Evolutionary conservation across 345 rosid genomes (phyloP), one percentile per base, ranked within the genome.

Genomic region (Dimocarpus longan): DNA sequence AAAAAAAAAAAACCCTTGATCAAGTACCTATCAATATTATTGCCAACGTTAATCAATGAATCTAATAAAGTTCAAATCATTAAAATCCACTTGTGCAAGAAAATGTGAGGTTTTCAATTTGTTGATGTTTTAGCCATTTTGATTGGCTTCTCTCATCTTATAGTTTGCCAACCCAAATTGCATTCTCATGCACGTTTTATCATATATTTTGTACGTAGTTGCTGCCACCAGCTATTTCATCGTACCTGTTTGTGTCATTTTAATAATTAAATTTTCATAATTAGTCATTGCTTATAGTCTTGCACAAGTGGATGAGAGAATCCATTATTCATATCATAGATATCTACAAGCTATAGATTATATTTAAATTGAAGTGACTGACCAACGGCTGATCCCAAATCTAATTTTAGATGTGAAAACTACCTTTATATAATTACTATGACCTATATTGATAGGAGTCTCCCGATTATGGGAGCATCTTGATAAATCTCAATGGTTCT

Each of bases 11-110:
- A 32, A 26, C 0, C 28, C 28, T 32, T 32, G 37, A 32, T 32
- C 3, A 32, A 32, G 37, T 32, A 32, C 1, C 3, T 32, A 32
- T 32, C 37, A 50, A 3, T 4, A 26, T 12, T 32, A 32, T 66
- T 3, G 8, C 10, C 44, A 1, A 66, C 44, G 15, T 4, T 15
- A 42, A 59, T 59, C 19, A 54, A 54, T 37, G 11, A 5, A 40
- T 6, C 39, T 32, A 32, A 1, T 32, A 32, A 71, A 5, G 62
- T 57, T 57, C 37, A 18, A 26, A 52, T 32, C 65, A 71, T 16
- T 56, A 5, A 71, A 71, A 54, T 44, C 75, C 65, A 71, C 28
- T 18, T n/a, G 16, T 71, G 26, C 64, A 71, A 54, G 75, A 54
- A 60, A 73, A 57, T 22, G 0, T 11, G 5, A 50, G 37, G 74